Evolutionary conservation across 1,284 basidiomycete species (phyloP).

Genomic region (Erythrobasidium hasegawianum): DNA sequence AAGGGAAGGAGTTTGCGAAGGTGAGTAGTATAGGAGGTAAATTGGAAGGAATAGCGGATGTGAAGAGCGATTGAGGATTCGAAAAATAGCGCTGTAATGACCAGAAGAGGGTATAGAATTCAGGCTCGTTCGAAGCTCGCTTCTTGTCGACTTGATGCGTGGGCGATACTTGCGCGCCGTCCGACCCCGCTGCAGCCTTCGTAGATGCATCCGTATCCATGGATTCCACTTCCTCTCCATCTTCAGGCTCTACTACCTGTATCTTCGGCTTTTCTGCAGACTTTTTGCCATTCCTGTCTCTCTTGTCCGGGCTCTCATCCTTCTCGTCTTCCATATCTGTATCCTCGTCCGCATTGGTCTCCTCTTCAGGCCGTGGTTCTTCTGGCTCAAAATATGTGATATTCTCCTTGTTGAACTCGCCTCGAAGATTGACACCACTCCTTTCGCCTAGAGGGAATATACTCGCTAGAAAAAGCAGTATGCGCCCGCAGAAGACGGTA

Average conservation of each 20-base stretch:
- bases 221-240: conserved; percentile 40
- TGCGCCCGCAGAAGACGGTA: conserved; percentile 80
- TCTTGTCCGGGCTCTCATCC: conserved; percentile 34
- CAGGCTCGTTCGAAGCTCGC: conserved; percentile 54
- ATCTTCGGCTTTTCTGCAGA: conserved; percentile 14
- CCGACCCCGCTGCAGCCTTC: conserved; percentile 44
- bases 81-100: conserved; percentile 58
- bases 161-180: conserved; percentile 36
- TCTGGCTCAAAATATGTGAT: conserved; percentile 42
- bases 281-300: conserved; percentile 25
- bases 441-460: conserved; percentile 83
- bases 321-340: conserved; percentile 39
- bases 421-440: conserved; percentile 82
- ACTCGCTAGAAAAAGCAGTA: conserved; percentile 75
- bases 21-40: conserved; percentile 11
- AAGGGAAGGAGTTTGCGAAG: conserved; percentile 25
- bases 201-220: conserved; percentile 53
- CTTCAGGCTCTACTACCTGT: conserved; percentile 25
- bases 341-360: conserved; percentile 32
- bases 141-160: conserved; percentile 55
- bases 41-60: conserved; percentile 4
- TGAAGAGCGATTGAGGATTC: conserved; percentile 44
- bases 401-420: conserved; percentile 68
- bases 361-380: conserved; percentile 13
- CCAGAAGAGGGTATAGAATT: conserved; percentile 81